phyloP scores from a whole-genome alignment of 306 rosid species.

The Dryas octopetala region DNA sequence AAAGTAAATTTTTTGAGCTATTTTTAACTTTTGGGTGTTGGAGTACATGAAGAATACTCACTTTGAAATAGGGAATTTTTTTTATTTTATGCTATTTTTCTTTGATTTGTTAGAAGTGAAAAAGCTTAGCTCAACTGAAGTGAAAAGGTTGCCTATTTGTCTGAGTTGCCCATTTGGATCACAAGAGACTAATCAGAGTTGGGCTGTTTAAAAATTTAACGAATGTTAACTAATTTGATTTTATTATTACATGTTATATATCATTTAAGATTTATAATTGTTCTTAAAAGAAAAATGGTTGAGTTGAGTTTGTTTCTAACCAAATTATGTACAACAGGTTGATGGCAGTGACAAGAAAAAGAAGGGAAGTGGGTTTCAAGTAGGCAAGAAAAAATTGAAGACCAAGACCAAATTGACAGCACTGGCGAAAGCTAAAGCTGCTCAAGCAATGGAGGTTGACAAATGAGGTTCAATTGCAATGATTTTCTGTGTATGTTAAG shows the following conservation, averaged over 20 bases:
- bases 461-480: constrained; percentile 46
- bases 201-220: background rate
- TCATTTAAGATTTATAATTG: background rate
- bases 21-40: background rate
- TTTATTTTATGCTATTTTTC: background rate
- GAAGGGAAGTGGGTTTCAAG: constrained; percentile 79
- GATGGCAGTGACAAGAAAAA: constrained; percentile 64
- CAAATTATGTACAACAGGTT: constrained; percentile 44
- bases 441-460: constrained; percentile 90
- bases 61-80: background rate
- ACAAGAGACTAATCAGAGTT: background rate
- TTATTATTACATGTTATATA: background rate
- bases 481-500: constrained; percentile 12
- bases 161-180: background rate
- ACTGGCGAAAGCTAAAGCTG: constrained; percentile 72
- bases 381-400: constrained; percentile 81
- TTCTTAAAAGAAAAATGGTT: background rate
- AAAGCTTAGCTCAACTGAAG: background rate
- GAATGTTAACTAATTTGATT: background rate
- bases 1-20: background rate
- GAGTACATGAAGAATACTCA: background rate
- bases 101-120: background rate
- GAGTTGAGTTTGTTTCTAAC: background rate
- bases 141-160: background rate
- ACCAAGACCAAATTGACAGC: constrained; percentile 83